Conservation (phyloP, 1,284 basidiomycete species). For the Fomitopsis palustris region DNA sequence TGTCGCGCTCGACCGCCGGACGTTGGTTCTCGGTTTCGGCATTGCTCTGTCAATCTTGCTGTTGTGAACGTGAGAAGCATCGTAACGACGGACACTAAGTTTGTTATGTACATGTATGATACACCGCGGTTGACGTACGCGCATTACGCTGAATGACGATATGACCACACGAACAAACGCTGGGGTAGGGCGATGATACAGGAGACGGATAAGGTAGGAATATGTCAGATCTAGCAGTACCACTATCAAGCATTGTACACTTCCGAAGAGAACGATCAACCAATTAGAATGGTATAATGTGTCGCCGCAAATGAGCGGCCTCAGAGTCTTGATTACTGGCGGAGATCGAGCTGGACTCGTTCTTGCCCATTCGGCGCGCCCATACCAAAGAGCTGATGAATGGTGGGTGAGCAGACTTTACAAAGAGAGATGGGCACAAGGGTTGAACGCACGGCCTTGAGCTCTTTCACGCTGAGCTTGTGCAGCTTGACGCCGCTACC, state of each 20-base stretch:
- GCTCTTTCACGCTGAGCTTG: conserved; percentile 61
- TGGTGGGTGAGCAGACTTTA: neutral
- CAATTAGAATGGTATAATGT: neutral
- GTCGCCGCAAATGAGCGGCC: too few relatives aligned
- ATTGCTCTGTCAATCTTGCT: neutral
- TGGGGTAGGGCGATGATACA: neutral
- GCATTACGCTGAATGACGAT: neutral
- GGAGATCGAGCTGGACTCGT: neutral
- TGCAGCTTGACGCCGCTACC: conserved; percentile 54
- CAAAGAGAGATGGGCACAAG: neutral
- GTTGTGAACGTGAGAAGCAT: neutral
- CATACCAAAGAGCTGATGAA: conserved; percentile 17
- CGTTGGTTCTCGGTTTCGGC: neutral
- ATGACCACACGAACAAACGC: too few relatives aligned
- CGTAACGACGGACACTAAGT: neutral
- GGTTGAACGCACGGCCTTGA: conserved; percentile 39
- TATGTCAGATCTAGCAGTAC: neutral
- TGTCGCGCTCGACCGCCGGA: neutral
- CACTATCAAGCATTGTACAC: neutral
- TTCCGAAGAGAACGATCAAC: neutral
- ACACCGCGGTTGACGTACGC: neutral
- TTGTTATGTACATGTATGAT: neutral
- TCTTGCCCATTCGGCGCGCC: neutral
- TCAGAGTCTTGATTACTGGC: neutral
- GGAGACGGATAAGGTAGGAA: neutral